Percentiles rank a stretch among this genome's conserved stretches.
These are phyloP conservation scores for Lasiosphaeria miniovina DNA, from an alignment of 495 filamentous ascomycete genomes.

Conservation along the genomic window DNA sequence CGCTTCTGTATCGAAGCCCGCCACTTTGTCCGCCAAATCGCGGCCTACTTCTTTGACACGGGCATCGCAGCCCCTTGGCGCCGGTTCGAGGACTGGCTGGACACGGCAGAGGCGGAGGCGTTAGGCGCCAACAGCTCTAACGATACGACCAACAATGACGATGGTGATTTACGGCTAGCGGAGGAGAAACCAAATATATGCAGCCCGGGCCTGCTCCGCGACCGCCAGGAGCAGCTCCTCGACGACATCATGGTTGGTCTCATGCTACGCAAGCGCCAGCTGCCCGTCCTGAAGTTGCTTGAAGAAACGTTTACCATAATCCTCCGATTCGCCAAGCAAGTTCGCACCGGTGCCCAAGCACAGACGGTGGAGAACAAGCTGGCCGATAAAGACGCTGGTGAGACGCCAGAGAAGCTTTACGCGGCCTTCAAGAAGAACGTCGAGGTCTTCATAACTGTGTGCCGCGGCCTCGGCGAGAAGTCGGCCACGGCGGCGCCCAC, in stretches of 20 bases:
- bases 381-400: slow-evolving; percentile 20
- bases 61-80: slow-evolving; percentile 70
- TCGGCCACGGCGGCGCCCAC: slow-evolving; percentile 47
- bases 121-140: slow-evolving; percentile 28
- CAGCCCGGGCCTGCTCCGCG: slow-evolving; percentile 62
- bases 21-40: slow-evolving; percentile 68
- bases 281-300: slow-evolving; percentile 66
- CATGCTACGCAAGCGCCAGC: slow-evolving; percentile 66
- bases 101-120: slow-evolving; percentile 55
- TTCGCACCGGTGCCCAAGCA: slow-evolving; percentile 18
- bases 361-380: not conserved
- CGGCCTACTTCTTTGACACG: slow-evolving; percentile 72
- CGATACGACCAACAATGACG: not conserved
- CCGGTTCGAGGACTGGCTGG: slow-evolving; percentile 62
- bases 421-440: slow-evolving; percentile 62
- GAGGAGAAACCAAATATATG: slow-evolving; percentile 27
- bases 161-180: not conserved
- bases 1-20: slow-evolving; percentile 73
- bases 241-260: slow-evolving; percentile 75
- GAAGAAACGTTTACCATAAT: slow-evolving; percentile 75
- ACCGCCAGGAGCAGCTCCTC: slow-evolving; percentile 72
- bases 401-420: slow-evolving; percentile 55
- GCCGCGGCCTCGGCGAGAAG: slow-evolving; percentile 58
- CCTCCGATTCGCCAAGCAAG: slow-evolving; percentile 57
- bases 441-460: slow-evolving; percentile 64